Evolutionary conservation across 2,329 filamentous ascomycete genomes (phyloP).

Genomic region (Biscogniauxia marginata): DNA sequence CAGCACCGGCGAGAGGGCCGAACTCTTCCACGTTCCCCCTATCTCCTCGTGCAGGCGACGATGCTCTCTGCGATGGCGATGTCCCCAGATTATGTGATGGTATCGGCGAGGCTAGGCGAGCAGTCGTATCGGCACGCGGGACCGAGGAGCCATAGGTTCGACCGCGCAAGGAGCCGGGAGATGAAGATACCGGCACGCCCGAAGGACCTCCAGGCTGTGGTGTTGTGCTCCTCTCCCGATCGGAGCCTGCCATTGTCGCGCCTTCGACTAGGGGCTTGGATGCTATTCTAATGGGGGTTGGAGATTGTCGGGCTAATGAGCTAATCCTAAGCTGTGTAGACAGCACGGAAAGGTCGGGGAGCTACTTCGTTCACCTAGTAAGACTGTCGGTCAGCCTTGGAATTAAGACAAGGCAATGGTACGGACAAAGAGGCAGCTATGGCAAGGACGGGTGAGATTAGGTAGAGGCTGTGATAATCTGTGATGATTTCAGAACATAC

Average conservation of each 20-base stretch:
- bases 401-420: neutral
- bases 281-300: conserved; percentile 8
- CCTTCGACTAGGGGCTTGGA: conserved; percentile 1
- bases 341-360: neutral
- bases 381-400: neutral
- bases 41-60: conserved; percentile 46
- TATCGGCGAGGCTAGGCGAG: conserved; percentile 59
- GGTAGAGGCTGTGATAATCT: neutral
- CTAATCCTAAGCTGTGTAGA: too few relatives aligned
- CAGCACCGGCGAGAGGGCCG: conserved; percentile 65
- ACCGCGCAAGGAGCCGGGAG: conserved; percentile 45
- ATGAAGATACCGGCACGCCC: conserved; percentile 44
- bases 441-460: neutral
- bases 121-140: conserved; percentile 59
- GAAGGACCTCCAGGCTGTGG: conserved; percentile 35
- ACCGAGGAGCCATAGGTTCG: conserved; percentile 51
- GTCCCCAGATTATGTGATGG: conserved; percentile 46
- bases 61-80: conserved; percentile 45
- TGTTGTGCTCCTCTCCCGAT: conserved; percentile 38
- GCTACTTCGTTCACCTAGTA: neutral
- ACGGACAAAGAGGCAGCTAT: neutral
- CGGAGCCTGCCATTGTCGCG: conserved; percentile 34
- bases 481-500: neutral
- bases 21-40: conserved; percentile 43
- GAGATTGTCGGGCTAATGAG: conserved; percentile 9